Conservation (phyloP, 805 yeast genomes). For the Metschnikowia proteae region DNA sequence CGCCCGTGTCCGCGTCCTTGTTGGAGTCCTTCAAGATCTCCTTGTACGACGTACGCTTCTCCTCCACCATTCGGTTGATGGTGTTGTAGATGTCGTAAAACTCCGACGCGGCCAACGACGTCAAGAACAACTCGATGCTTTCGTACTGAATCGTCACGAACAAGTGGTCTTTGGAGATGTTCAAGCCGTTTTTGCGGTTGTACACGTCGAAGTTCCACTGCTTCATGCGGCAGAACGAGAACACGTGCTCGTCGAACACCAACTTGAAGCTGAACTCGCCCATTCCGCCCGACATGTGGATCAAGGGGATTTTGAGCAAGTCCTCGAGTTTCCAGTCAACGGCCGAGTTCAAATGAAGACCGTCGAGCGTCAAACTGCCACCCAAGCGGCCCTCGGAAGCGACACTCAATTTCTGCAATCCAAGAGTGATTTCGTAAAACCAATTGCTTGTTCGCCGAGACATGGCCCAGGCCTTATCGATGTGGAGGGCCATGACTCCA, state of each 20-base stretch:
- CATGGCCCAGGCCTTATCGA: conserved; percentile 65
- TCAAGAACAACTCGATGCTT: conserved; percentile 58
- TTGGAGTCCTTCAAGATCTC: conserved; percentile 68
- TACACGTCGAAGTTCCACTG: conserved; percentile 52
- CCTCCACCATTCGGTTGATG: conserved; percentile 66
- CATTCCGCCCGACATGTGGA: conserved; percentile 57
- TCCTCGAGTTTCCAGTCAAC: conserved; percentile 61
- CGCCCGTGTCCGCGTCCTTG: conserved; percentile 10
- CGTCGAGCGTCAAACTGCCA: conserved; percentile 53
- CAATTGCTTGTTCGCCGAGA: conserved; percentile 63
- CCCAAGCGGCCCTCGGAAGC: conserved; percentile 75
- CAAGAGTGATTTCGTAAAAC: conserved; percentile 67
- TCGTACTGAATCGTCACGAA: conserved; percentile 48
- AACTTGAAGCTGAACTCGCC: conserved; percentile 54
- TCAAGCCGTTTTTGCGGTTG: conserved; percentile 59
- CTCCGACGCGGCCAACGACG: conserved; percentile 84
- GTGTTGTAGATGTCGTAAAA: conserved; percentile 74
- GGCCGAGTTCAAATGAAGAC: conserved; percentile 56
- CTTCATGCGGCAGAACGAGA: conserved; percentile 57
- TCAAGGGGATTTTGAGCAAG: conserved; percentile 59
- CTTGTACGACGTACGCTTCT: conserved; percentile 64
- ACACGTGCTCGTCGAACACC: conserved; percentile 82
- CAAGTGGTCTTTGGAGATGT: conserved; percentile 55
- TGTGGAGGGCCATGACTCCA: conserved; percentile 55
- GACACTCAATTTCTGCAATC: conserved; percentile 50